These are phyloP conservation scores for Phalaenopsis aphrodite DNA, from an alignment of 106 monocot species.

Conservation along the genomic window DNA sequence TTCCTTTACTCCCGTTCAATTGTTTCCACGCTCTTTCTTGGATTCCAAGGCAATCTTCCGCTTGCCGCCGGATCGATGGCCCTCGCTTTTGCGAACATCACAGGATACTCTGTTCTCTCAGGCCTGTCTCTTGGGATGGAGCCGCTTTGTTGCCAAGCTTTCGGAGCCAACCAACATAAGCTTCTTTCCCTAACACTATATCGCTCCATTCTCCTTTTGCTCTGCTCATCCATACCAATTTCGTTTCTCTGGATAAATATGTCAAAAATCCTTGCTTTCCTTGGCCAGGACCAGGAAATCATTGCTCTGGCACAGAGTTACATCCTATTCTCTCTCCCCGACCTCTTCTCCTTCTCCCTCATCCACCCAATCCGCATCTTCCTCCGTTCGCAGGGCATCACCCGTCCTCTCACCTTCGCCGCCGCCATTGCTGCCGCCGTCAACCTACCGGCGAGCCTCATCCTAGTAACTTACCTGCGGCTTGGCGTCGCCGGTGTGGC, in stretches of 20 bases:
- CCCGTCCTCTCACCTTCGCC: slow-evolving; percentile 16
- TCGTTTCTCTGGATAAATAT: slow-evolving; percentile 26
- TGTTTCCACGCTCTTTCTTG: slow-evolving; percentile 23
- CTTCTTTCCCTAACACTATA: slow-evolving; percentile 21
- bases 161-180: slow-evolving; percentile 27
- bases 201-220: slow-evolving; percentile 21
- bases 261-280: slow-evolving; percentile 8
- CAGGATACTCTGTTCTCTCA: slow-evolving; percentile 64
- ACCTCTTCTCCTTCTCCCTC: slow-evolving; percentile 24
- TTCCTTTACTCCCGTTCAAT: slow-evolving; percentile 20
- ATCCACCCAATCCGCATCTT: slow-evolving; percentile 32
- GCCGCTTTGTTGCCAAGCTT: slow-evolving; percentile 53
- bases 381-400: slow-evolving; percentile 26
- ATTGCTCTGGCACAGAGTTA: slow-evolving; percentile 9
- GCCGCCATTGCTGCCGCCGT: slow-evolving; percentile 13
- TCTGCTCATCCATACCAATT: slow-evolving; percentile 20
- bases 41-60: slow-evolving; percentile 17
- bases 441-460: slow-evolving; percentile 10
- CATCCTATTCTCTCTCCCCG: slow-evolving; percentile 19
- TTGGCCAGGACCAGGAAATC: slow-evolving; percentile 22
- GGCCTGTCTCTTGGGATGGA: slow-evolving; percentile 60
- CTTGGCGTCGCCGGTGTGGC: slow-evolving; percentile 14
- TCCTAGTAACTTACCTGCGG: slow-evolving; percentile 7
- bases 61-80: slow-evolving; percentile 23
- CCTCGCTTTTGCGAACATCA: slow-evolving; percentile 62